These are phyloP conservation scores for Fusarium algeriense DNA, from an alignment of 2,329 filamentous ascomycete genomes.

Conservation along the genomic window DNA sequence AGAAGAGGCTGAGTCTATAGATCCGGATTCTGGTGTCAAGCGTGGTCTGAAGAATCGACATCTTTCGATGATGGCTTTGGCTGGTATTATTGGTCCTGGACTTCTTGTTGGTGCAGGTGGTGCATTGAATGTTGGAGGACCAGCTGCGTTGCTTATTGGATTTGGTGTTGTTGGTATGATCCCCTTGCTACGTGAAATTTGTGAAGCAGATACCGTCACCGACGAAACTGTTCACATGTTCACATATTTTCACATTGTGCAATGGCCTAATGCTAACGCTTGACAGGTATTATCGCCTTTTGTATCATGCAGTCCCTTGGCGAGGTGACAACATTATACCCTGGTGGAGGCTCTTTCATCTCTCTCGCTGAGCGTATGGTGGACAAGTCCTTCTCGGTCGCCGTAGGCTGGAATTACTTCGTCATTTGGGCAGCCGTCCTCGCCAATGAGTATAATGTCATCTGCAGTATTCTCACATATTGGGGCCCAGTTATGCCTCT, in stretches of 20 bases:
- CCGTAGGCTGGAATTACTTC: constrained; percentile 79
- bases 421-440: constrained; percentile 75
- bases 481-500: constrained; percentile 72
- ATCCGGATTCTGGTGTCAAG: constrained; percentile 75
- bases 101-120: constrained; percentile 78
- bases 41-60: constrained; percentile 77
- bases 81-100: constrained; percentile 75
- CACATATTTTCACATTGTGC: background rate
- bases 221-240: background rate
- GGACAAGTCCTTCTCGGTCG: constrained; percentile 76
- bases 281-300: constrained; percentile 69
- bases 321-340: constrained; percentile 79
- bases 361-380: constrained; percentile 77
- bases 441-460: constrained; percentile 78
- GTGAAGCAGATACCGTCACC: background rate
- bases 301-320: constrained; percentile 80
- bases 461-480: constrained; percentile 73
- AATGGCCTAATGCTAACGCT: constrained; percentile 29
- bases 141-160: constrained; percentile 78
- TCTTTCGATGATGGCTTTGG: constrained; percentile 74
- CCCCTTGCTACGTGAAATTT: background rate
- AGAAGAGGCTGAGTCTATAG: constrained; percentile 59
- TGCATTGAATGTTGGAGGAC: constrained; percentile 75
- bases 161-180: constrained; percentile 73
- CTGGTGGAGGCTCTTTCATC: constrained; percentile 78